These are phyloP conservation scores for Apiosordaria backusii DNA, from an alignment of 495 filamentous ascomycete species.

Conservation along the genomic window DNA sequence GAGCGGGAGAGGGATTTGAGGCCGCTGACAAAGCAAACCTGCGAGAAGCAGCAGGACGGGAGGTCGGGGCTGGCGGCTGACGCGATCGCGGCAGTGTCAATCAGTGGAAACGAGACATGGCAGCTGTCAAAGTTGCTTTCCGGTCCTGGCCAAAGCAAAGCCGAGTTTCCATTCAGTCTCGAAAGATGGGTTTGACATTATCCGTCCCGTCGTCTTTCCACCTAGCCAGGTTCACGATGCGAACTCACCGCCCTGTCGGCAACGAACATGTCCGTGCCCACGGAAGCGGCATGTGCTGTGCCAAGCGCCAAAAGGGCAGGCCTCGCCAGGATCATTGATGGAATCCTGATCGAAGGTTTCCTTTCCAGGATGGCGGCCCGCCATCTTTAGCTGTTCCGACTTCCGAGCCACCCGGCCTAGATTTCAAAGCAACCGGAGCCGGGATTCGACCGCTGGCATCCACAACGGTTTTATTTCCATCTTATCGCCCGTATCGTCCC, in stretches of 20 bases:
- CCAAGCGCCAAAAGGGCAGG: neutral
- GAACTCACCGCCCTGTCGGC: neutral
- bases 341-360: neutral
- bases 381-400: neutral
- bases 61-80: no score
- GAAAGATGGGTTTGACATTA: no score
- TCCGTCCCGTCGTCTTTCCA: no score
- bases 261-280: neutral
- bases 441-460: neutral
- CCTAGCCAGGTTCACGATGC: neutral
- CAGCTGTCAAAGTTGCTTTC: neutral
- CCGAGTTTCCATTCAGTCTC: no score
- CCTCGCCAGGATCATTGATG: neutral
- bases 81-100: neutral
- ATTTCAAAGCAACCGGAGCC: neutral
- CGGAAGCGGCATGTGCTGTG: neutral
- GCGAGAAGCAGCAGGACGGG: no score
- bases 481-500: no score
- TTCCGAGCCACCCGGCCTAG: neutral
- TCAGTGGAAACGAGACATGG: no score
- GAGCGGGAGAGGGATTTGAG: neutral
- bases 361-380: no score
- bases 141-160: neutral
- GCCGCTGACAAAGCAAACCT: slow-evolving; percentile 6
- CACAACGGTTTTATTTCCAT: neutral